These are phyloP conservation scores for Colletotrichum sp. DNA, from an alignment of 2,329 filamentous ascomycete genomes.

Conservation along the genomic window DNA sequence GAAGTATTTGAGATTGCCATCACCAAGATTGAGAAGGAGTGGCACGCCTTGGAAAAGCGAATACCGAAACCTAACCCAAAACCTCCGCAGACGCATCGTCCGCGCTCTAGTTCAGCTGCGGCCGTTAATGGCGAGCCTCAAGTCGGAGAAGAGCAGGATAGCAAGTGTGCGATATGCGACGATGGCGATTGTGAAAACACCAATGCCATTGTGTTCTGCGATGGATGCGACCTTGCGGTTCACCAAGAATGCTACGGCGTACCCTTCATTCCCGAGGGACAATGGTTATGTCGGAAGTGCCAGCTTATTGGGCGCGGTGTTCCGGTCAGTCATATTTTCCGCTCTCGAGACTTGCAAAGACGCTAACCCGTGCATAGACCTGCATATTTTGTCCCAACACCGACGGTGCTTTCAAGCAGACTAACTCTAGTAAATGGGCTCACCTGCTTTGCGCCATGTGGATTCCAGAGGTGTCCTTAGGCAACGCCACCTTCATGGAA, in stretches of 20 bases:
- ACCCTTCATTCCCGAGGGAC: constrained; percentile 96
- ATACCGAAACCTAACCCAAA: constrained; percentile 98
- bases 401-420: constrained; percentile 98
- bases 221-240: constrained; percentile 95
- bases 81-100: constrained; percentile 91
- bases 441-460: constrained; percentile 97
- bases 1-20: constrained; percentile 98
- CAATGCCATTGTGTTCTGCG: constrained; percentile 98
- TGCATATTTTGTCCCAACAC: constrained; percentile 99
- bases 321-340: constrained; percentile 59
- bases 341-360: neutral
- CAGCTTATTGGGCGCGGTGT: constrained; percentile 92
- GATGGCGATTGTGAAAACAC: constrained; percentile 99
- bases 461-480: constrained; percentile 96
- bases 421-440: constrained; percentile 94
- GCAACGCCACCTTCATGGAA: constrained; percentile 97
- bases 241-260: constrained; percentile 99
- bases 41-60: constrained; percentile 93
- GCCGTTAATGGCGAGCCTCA: constrained; percentile 93
- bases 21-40: constrained; percentile 99
- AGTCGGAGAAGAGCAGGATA: constrained; percentile 91
- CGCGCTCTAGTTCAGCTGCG: constrained; percentile 89
- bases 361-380: constrained; percentile 54
- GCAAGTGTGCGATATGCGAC: constrained; percentile 96
- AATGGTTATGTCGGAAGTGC: constrained; percentile 97